Percentiles rank a stretch among this genome's conserved stretches.
These are phyloP conservation scores for Afroboletus lepidellus DNA, from an alignment of 1,284 basidiomycete species.

Conservation along the genomic window DNA sequence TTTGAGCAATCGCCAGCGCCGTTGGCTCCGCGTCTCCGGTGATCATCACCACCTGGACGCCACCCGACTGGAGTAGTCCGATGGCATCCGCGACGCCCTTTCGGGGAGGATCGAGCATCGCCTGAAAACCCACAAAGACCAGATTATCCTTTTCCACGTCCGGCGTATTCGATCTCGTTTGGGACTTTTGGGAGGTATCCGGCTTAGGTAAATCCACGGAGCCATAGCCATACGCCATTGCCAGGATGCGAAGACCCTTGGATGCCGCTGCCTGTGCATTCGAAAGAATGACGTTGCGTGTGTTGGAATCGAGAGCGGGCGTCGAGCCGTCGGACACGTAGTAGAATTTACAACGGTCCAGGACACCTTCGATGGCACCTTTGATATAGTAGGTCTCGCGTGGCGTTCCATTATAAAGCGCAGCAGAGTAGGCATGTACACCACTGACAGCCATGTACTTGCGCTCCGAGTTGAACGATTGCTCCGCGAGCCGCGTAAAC, in stretches of 20 bases:
- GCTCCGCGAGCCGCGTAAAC: constrained; percentile 78
- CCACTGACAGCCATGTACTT: constrained; percentile 94
- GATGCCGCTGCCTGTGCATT: constrained; percentile 73
- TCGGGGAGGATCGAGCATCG: constrained; percentile 94
- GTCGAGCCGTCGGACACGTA: constrained; percentile 85
- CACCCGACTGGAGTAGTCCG: constrained; percentile 73
- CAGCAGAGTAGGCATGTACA: constrained; percentile 40
- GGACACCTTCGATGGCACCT: constrained; percentile 86
- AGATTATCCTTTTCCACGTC: constrained; percentile 57
- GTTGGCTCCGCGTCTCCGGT: constrained; percentile 95
- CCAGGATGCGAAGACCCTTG: constrained; percentile 83
- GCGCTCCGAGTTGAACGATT: constrained; percentile 89
- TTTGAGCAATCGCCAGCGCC: constrained; percentile 83
- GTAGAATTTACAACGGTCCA: constrained; percentile 85
- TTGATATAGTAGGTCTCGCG: constrained; percentile 88
- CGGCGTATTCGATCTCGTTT: constrained; percentile 30
- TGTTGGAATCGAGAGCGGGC: constrained; percentile 69
- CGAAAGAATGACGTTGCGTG: constrained; percentile 61
- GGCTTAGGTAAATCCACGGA: constrained; percentile 42
- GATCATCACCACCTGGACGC: constrained; percentile 97
- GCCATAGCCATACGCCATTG: constrained; percentile 85
- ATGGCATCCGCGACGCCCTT: constrained; percentile 92
- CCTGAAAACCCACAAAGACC: constrained; percentile 90
- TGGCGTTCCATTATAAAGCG: constrained; percentile 39
- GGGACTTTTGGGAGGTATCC: constrained; percentile 25